Conservation (phyloP, 202 grass and related monocot genomes). For the Cymbopogon flexuosus region DNA sequence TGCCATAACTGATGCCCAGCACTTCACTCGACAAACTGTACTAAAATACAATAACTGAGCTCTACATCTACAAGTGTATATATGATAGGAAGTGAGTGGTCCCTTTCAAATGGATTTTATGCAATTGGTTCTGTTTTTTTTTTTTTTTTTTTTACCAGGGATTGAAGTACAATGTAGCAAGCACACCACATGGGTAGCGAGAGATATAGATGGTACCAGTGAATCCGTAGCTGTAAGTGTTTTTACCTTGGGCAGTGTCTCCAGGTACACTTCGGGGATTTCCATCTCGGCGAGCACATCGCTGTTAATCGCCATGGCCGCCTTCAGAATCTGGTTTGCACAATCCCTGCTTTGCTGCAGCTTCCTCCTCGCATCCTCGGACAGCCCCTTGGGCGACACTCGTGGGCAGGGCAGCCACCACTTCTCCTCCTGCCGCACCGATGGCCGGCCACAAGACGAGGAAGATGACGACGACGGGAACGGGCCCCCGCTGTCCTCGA, state of each 20-base stretch:
- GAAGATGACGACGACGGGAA: slow-evolving; percentile 47
- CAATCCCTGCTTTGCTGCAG: slow-evolving; percentile 90
- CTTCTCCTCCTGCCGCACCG: slow-evolving; percentile 93
- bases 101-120: not conserved
- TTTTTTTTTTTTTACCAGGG: no score
- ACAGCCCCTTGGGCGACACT: slow-evolving; percentile 71
- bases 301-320: slow-evolving; percentile 94
- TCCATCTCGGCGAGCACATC: slow-evolving; percentile 90
- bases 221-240: not conserved
- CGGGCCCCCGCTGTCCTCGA: slow-evolving; percentile 56
- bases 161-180: not conserved
- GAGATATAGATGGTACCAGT: not conserved
- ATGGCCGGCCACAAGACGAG: slow-evolving; percentile 51
- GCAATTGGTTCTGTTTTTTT: not conserved
- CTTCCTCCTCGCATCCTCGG: slow-evolving; percentile 71
- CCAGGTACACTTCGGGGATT: slow-evolving; percentile 72
- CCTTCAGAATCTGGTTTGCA: slow-evolving; percentile 92
- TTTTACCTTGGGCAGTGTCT: slow-evolving; percentile 84
- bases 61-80: slow-evolving; percentile 14
- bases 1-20: not conserved
- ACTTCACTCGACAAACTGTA: slow-evolving; percentile 6
- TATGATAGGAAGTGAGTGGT: not conserved
- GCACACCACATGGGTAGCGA: not conserved
- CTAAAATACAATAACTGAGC: slow-evolving; percentile 12
- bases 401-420: slow-evolving; percentile 96